Base-by-base conservation (phyloP, 306 rosid genomes). In the Gleditsia sinensis region DNA sequence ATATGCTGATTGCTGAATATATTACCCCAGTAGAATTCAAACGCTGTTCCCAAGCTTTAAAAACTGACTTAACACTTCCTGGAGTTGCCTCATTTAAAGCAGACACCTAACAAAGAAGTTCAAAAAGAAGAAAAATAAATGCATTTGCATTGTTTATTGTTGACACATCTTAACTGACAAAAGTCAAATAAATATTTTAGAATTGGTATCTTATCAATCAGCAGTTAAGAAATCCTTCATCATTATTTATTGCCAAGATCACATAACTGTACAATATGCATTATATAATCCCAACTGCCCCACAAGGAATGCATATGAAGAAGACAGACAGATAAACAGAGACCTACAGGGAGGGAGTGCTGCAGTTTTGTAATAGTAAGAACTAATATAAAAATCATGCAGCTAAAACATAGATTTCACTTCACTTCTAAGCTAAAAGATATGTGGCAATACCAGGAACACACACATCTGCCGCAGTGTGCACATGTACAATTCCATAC, bases 31-130 rank as follows among this genome's bases (percentile, higher is more conserved):
- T 80, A 72, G 86, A 81, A 76, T 83, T 76, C 75, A 94, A 72
- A 48, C 97, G 89, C 7, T 94, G 84, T 75, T 94, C 99, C 99
- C 99, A 94, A 79, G 97, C 90, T 88, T 90, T 94, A 64, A 94
- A 90, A 49, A 94, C 96, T 1, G 96, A 92, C 77, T 88, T 92
- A 40, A 75, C 99, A 60, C 93, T 94, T 8, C 97, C 95, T 37
- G 83, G 82, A 72, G 79, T 86, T n/a, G 97, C 95, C 80, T 90
- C 99, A 78, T 94, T 94, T 54, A 94, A 79, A 81, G 99, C 99
- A 69, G 92, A 83, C 39, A 90, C 96, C 99, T 94, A 65, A 42
- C 34, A 17, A 50, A 67, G 21, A 76, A 46, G 23, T 3, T 64
- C 20, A 67, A 67, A 16, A 61, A 36, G 48, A 24, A 36, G 28